These are phyloP conservation scores for Nakaseomyces uthaithaninus DNA, from an alignment of 1,139 yeast species.

Conservation along the genomic window DNA sequence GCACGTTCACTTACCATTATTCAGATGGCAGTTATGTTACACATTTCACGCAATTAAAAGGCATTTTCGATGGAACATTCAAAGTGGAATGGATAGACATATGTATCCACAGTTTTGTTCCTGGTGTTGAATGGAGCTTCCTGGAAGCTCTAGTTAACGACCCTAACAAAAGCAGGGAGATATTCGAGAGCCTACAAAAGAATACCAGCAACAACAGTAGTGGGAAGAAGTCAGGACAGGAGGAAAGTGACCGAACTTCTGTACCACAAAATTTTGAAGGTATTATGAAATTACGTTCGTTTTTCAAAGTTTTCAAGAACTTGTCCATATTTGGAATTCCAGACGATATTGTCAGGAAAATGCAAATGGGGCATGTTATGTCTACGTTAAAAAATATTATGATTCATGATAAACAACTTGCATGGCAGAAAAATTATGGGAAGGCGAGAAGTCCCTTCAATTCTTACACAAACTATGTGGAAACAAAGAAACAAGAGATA, in stretches of 20 bases:
- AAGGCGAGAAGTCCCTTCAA: background rate
- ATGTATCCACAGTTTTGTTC: conserved; percentile 39
- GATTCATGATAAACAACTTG: background rate
- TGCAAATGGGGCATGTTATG: conserved; percentile 75
- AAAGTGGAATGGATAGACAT: conserved; percentile 68
- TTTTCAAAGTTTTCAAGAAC: conserved; percentile 36
- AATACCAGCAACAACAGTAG: conserved; percentile 7
- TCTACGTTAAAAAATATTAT: conserved; percentile 46
- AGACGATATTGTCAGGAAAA: conserved; percentile 53
- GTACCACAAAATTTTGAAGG: conserved; percentile 19
- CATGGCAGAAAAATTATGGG: background rate
- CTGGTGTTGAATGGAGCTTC: conserved; percentile 41
- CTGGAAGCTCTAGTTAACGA: conserved; percentile 30
- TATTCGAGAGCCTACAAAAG: conserved; percentile 11
- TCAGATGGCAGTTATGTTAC: conserved; percentile 64
- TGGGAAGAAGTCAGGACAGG: background rate
- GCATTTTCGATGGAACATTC: conserved; percentile 53
- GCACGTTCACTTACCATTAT: conserved; percentile 48
- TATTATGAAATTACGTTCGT: conserved; percentile 30
- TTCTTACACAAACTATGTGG: background rate
- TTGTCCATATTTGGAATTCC: conserved; percentile 54
- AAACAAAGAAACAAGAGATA: background rate
- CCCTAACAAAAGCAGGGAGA: conserved; percentile 19
- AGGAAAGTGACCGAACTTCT: conserved; percentile 7
- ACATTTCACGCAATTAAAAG: conserved; percentile 50